These are phyloP conservation scores for Colletotrichum lupini DNA, from an alignment of 2,329 filamentous ascomycete genomes.

Conservation along the genomic window DNA sequence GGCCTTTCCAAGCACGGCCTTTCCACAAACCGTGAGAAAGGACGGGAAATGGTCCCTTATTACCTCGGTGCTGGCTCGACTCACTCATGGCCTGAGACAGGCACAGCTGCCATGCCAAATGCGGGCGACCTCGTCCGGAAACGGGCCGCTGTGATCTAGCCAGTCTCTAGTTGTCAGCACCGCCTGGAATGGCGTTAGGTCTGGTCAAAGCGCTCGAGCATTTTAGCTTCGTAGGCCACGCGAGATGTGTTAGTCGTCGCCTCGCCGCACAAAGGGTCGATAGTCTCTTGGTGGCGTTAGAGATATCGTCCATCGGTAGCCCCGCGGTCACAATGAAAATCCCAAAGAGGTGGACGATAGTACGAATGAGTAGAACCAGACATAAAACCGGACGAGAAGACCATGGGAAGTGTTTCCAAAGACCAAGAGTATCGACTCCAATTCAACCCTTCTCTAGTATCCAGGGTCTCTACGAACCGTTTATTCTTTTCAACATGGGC, in stretches of 20 bases:
- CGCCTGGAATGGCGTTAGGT: neutral
- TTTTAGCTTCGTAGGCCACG: neutral
- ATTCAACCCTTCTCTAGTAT: neutral
- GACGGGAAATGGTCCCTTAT: neutral
- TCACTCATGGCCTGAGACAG: neutral
- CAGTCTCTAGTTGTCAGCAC: neutral
- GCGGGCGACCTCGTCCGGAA: neutral
- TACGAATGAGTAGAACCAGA: neutral
- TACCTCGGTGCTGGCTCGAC: neutral
- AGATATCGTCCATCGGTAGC: neutral
- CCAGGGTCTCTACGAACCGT: neutral
- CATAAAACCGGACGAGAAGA: neutral
- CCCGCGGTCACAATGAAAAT: neutral
- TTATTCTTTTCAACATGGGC: neutral
- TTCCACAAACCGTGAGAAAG: neutral
- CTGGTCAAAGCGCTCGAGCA: neutral
- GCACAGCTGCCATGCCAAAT: neutral
- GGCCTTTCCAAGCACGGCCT: neutral
- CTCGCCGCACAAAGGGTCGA: neutral
- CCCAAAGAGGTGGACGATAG: neutral
- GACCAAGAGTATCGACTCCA: neutral
- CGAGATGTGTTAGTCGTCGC: conserved; percentile 5
- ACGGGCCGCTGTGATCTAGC: neutral
- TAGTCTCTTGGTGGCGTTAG: neutral
- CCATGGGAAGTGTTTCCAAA: rapidly evolving